Conservation (phyloP, 225 moss, liverwort and hornwort species). For the Pseudoscleropodium purum region DNA sequence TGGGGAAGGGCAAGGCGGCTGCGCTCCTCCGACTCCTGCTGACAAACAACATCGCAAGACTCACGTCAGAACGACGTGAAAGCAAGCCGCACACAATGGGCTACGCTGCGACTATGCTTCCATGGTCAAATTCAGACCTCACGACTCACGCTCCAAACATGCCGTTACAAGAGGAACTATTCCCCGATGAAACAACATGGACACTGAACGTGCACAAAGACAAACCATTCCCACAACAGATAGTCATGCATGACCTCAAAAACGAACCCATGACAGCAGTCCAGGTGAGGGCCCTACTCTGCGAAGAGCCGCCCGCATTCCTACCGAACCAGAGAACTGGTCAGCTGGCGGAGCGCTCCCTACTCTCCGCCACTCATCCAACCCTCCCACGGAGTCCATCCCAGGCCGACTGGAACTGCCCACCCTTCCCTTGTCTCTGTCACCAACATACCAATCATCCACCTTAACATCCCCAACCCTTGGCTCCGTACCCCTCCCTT, state of each 20-base stretch:
- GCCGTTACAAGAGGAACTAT: neutral
- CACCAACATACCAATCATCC: conserved; percentile 50
- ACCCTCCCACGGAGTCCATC: conserved; percentile 47
- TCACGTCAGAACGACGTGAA: neutral
- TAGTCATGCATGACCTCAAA: neutral
- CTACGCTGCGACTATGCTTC: neutral
- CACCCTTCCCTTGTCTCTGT: conserved; percentile 33
- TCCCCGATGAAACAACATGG: neutral
- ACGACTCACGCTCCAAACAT: neutral
- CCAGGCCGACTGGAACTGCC: conserved; percentile 33
- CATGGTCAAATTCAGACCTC: neutral
- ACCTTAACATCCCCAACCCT: conserved; percentile 25
- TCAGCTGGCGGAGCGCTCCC: conserved; percentile 41
- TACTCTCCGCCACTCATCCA: conserved; percentile 56
- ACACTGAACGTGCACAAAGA: neutral
- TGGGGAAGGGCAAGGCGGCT: conserved; percentile 38
- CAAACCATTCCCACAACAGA: neutral
- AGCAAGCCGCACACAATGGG: neutral
- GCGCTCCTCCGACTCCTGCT: conserved; percentile 83
- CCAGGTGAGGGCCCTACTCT: conserved; percentile 29
- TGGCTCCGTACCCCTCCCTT: conserved; percentile 41
- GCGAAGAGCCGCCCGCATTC: conserved; percentile 48
- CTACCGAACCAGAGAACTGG: conserved; percentile 24
- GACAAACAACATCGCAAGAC: neutral
- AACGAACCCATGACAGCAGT: neutral